Evolutionary conservation across 2,329 filamentous ascomycete genomes (phyloP), one percentile per base, ranked within the genome.

Genomic region (Diaporthe velutina): DNA sequence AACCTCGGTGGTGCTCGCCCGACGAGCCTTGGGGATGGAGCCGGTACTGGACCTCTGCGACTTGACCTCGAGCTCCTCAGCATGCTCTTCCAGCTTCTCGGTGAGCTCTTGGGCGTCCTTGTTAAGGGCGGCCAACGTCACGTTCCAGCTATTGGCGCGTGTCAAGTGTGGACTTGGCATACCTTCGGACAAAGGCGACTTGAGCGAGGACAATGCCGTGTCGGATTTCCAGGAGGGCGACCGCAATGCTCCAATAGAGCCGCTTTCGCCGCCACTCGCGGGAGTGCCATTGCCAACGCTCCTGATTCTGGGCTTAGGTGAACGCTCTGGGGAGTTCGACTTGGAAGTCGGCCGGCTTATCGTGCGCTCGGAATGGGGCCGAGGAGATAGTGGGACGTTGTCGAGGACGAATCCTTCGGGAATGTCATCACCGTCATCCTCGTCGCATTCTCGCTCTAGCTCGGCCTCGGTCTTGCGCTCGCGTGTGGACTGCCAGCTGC

Each of bases 381-480:
- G 88, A n/a, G 94, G 94, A 0, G 94, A 96, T 60, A 97, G 91
- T 7, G 94, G 94, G 2, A 97, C 92, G 77, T 97, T 97, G 84
- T 95, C 94, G 61, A 97, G 89, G 70, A 95, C 89, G 33, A 94
- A 89, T 71, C 94, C 94, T 35, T 96, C 94, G 0, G 94, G 94
- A 40, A 97, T 92, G 74, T 94, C 91, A 79, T 95, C 93, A 71
- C 91, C 92, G 71, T 95, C 93, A 78, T 96, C 93, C 68, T 93
- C 91, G 78, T 95, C 92, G 76, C 90, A 96, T 80, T 96, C 94
- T 72, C 90, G 90, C 81, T 97, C 94, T 70, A 95, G 86, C 79
- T 96, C 91, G 75, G 92, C 85, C 1, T 90, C 87, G 0, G 92
- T 91, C 82, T 95, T 96, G 74, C 92, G 88, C 55, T 90, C 87